Conservation (phyloP, 108 stramenopile genomes). For the Cyclotella atomus region DNA sequence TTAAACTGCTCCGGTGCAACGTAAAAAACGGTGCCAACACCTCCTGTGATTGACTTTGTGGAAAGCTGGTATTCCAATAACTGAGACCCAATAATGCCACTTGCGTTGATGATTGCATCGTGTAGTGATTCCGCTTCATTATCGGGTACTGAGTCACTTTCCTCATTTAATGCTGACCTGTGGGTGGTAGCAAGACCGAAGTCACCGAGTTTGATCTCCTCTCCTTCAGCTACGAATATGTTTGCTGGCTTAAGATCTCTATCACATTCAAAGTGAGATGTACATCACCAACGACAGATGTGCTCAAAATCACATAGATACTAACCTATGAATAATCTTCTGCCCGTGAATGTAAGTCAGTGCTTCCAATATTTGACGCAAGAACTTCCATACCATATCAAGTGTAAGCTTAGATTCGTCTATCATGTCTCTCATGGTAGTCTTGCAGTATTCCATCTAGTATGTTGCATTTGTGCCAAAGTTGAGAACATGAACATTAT, state of each 20-base stretch:
- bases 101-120: slow-evolving; percentile 62
- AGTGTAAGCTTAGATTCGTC: slow-evolving; percentile 58
- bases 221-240: slow-evolving; percentile 64
- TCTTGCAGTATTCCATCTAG: slow-evolving; percentile 84
- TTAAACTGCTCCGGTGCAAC: slow-evolving; percentile 68
- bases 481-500: background rate
- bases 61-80: slow-evolving; percentile 9
- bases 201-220: slow-evolving; percentile 56
- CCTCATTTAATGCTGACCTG: background rate
- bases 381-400: slow-evolving; percentile 69
- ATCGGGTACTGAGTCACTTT: slow-evolving; percentile 14
- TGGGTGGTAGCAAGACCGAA: slow-evolving; percentile 72
- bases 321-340: slow-evolving; percentile 60
- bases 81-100: slow-evolving; percentile 41
- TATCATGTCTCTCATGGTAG: slow-evolving; percentile 76
- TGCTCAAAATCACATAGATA: background rate
- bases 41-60: slow-evolving; percentile 74
- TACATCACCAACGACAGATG: no score
- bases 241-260: slow-evolving; percentile 54
- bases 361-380: slow-evolving; percentile 84
- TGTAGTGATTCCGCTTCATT: slow-evolving; percentile 55
- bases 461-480: background rate
- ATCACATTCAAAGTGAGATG: no score
- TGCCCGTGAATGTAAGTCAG: slow-evolving; percentile 73
- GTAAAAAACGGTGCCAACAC: slow-evolving; percentile 83